These are phyloP conservation scores for Pyrus communis DNA, from an alignment of 306 rosid species.

Conservation along the genomic window DNA sequence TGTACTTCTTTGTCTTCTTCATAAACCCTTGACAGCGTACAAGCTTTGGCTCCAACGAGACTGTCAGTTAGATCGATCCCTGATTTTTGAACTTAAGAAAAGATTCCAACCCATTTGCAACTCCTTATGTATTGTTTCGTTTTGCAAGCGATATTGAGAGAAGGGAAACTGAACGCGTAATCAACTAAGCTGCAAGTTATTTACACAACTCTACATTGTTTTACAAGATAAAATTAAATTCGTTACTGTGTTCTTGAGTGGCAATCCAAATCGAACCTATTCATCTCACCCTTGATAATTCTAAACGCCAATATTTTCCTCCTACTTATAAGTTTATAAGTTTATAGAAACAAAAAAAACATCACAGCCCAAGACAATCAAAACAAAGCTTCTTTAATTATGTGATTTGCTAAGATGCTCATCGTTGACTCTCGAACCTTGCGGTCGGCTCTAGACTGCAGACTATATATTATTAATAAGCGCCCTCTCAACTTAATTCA, in stretches of 20 bases:
- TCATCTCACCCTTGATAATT: background rate
- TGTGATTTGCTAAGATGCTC: background rate
- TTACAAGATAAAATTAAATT: background rate
- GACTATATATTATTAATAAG: background rate
- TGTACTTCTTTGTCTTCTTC: background rate
- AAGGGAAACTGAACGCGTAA: too few species aligned
- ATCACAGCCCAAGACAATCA: background rate
- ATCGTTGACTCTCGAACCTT: background rate
- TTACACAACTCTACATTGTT: too few species aligned
- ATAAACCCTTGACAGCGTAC: background rate
- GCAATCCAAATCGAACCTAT: background rate
- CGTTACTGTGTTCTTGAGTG: background rate
- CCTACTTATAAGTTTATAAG: background rate
- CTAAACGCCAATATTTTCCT: background rate
- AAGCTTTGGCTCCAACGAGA: too few species aligned
- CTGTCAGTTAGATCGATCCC: background rate
- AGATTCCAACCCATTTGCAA: too few species aligned
- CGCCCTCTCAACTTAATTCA: too few species aligned
- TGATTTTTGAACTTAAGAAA: too few species aligned
- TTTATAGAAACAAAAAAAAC: background rate
- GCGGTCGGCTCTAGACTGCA: background rate
- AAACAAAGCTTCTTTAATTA: background rate
- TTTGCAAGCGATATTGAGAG: too few species aligned
- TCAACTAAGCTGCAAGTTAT: background rate
- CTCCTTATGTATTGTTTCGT: too few species aligned